A percentile compares a stretch with the other conserved stretches of the same genome.
phyloP scores from a whole-genome alignment of 2,329 filamentous ascomycete species.

The Aspergillus thermomutatus region DNA sequence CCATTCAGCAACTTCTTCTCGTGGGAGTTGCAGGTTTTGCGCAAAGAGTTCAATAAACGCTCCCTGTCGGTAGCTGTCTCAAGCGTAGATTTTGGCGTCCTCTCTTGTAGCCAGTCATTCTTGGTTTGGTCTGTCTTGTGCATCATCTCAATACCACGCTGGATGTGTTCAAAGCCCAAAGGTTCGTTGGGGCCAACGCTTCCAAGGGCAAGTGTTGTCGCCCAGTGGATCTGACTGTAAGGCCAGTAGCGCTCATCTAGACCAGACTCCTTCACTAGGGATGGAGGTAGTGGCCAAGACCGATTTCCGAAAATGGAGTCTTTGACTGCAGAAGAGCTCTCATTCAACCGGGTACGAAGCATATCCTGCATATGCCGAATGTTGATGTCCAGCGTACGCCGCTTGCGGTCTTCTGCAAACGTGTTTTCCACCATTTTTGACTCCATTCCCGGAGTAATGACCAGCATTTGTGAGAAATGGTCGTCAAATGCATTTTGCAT shows the following conservation, averaged over 20 bases:
- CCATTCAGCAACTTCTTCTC: constrained; percentile 80
- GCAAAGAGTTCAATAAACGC: constrained; percentile 48
- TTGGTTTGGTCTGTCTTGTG: constrained; percentile 41
- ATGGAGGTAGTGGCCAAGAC: constrained; percentile 29
- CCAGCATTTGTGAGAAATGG: constrained; percentile 51
- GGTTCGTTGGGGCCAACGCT: constrained; percentile 41
- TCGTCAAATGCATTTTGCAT: constrained; percentile 47
- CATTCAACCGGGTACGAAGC: constrained; percentile 45
- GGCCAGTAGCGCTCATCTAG: constrained; percentile 55
- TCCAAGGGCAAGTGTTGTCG: constrained; percentile 54
- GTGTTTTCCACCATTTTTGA: constrained; percentile 35
- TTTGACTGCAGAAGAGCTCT: constrained; percentile 28
- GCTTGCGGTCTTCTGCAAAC: constrained; percentile 49
- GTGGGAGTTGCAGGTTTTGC: constrained; percentile 64
- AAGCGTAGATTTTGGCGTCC: constrained; percentile 28
- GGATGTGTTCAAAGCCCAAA: constrained; percentile 38
- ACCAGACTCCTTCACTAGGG: constrained; percentile 33
- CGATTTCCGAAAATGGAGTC: constrained; percentile 28
- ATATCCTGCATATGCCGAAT: constrained; percentile 63
- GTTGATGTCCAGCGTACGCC: constrained; percentile 56
- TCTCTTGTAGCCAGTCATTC: constrained; percentile 36
- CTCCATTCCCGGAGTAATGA: constrained; percentile 50
- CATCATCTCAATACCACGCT: constrained; percentile 34
- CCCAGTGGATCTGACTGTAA: constrained; percentile 59
- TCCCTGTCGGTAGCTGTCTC: constrained; percentile 33